Evolutionary conservation across 1,284 basidiomycete genomes (phyloP).

Genomic region (Moesziomyces antarcticus): DNA sequence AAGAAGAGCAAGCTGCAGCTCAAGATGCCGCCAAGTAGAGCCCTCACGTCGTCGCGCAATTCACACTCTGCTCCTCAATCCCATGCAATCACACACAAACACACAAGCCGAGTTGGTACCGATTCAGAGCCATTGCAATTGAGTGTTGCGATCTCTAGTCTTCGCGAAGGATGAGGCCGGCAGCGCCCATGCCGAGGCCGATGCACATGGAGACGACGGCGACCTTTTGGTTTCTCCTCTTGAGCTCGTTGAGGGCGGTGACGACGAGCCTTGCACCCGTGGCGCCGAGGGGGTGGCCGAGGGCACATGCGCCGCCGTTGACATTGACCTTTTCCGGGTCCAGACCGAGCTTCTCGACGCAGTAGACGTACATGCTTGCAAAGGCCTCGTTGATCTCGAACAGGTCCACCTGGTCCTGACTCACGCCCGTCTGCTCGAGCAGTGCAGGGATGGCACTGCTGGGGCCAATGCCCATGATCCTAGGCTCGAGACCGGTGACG

Average conservation of each 20-base stretch:
- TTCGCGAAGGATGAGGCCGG: constrained; percentile 77
- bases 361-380: constrained; percentile 71
- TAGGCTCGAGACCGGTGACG: constrained; percentile 78
- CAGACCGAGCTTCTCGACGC: constrained; percentile 78
- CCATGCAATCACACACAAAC: not conserved
- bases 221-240: constrained; percentile 81
- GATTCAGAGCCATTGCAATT: not conserved
- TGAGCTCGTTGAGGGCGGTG: constrained; percentile 84
- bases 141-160: constrained; percentile 33
- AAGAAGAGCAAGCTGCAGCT: constrained; percentile 11
- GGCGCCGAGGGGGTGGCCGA: constrained; percentile 86
- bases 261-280: constrained; percentile 89
- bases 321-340: constrained; percentile 76
- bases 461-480: constrained; percentile 80
- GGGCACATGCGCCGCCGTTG: constrained; percentile 88
- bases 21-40: not conserved
- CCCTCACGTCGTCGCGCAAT: too few species aligned
- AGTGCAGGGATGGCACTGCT: constrained; percentile 61
- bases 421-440: constrained; percentile 76
- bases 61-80: not conserved
- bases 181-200: constrained; percentile 81
- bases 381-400: constrained; percentile 85
- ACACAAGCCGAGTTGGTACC: not conserved
- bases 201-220: constrained; percentile 87
- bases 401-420: constrained; percentile 79